phyloP scores from a whole-genome alignment of 225 moss, liverwort and hornwort genomes.

The Asterella californica region DNA sequence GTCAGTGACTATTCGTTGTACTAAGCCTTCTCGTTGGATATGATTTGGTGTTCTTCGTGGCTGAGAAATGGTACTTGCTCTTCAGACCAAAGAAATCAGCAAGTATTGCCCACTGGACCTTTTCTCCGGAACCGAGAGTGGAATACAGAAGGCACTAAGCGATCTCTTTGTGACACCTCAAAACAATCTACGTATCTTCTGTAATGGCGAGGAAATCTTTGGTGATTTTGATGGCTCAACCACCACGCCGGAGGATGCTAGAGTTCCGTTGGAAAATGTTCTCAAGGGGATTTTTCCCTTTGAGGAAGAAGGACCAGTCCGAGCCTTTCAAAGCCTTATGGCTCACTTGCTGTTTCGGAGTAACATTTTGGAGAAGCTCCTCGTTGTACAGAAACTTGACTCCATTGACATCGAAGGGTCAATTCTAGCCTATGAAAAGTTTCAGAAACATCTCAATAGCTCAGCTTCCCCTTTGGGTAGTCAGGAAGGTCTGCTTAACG shows the following conservation, averaged over 20 bases:
- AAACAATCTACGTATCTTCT: conserved; percentile 78
- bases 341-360: conserved; percentile 53
- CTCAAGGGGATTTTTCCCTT: conserved; percentile 48
- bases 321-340: conserved; percentile 57
- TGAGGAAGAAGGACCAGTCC: conserved; percentile 46
- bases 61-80: conserved; percentile 4
- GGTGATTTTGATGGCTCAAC: conserved; percentile 48
- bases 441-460: conserved; percentile 17
- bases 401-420: conserved; percentile 77
- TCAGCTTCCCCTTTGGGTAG: not conserved
- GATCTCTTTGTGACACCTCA: conserved; percentile 77
- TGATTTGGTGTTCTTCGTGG: not conserved
- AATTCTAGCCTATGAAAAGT: conserved; percentile 52
- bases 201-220: conserved; percentile 59
- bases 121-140: conserved; percentile 57
- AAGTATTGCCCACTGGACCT: conserved; percentile 80
- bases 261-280: conserved; percentile 47
- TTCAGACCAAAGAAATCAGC: conserved; percentile 64
- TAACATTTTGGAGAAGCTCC: conserved; percentile 49
- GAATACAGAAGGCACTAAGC: conserved; percentile 56
- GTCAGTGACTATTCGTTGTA: not conserved
- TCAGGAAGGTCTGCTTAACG: not conserved
- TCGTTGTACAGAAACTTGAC: conserved; percentile 67
- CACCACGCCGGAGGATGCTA: conserved; percentile 26
- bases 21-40: not conserved